Evolutionary conservation across 2,329 filamentous ascomycete species (phyloP), one percentile per base, ranked within the genome.

Genomic region (Aspergillus phoenicis): DNA sequence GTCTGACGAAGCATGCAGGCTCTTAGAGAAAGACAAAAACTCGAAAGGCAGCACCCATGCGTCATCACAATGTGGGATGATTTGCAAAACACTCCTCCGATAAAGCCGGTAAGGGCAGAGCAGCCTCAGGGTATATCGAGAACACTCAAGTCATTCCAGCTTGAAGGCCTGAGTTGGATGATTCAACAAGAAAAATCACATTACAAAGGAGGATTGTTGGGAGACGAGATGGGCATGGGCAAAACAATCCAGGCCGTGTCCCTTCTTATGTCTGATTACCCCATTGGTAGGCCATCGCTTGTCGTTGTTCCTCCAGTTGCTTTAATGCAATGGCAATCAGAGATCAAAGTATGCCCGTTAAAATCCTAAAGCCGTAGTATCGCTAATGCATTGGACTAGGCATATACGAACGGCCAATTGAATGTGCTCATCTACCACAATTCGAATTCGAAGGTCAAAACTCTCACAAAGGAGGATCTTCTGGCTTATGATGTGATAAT

Each of bases 161-260:
- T 97, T 5, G 90, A 97, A 77, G 95, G 95, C 4, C 82, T 99
- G 41, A 89, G 92, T 54, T 99, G 95, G 95, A 96, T 99, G 92
- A 87, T 85, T 62, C 88, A 85, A 58, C 96, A 98, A 84, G 95
- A 99, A 74, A 82, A 91, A 77, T 90, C 87, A 0, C 80, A 89
- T 41, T 98, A 93, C 85, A 91, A 88, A 71, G 95, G 95, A 17
- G 95, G 95, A 13, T 82, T 99, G 2, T 84, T 99, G 2, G 95
- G 95, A 61, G 95, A 99, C 69, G 95, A 99, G 78, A 99, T 99
- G 95, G 95, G 95, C 6, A 91, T 99, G 79, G 95, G 95, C 53
- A 99, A 99, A 81, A 99, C 95, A 0, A 98, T 99, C 54, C 95
- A 99, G 77, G 94, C 95, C 2, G 95, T 99, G 17, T 97, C 94